phyloP scores from a whole-genome alignment of 2,329 filamentous ascomycete species.

The Paradendryphiella salina region DNA sequence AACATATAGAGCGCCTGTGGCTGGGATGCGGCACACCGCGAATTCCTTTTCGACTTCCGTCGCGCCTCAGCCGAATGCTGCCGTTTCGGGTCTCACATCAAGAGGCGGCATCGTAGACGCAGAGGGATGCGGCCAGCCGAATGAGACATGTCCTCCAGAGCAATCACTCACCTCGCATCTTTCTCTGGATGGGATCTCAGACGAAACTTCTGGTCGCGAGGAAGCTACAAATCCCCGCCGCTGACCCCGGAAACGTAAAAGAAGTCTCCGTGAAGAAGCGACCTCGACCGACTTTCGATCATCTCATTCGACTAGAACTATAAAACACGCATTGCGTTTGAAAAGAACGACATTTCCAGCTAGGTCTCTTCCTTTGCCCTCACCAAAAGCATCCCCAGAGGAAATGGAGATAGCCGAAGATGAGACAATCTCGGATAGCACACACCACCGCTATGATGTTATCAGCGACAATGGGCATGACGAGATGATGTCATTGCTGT shows the following conservation, averaged over 20 bases:
- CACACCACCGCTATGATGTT: background rate
- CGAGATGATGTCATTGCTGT: background rate
- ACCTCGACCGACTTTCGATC: background rate
- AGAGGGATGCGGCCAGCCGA: background rate
- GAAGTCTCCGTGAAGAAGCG: background rate
- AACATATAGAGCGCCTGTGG: background rate
- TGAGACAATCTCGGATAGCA: background rate
- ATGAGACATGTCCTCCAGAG: background rate
- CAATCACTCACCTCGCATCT: background rate
- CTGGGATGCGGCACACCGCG: background rate
- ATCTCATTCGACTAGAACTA: background rate
- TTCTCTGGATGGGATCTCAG: background rate
- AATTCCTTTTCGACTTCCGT: background rate
- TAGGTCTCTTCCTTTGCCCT: background rate
- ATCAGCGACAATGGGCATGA: background rate
- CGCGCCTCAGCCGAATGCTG: background rate
- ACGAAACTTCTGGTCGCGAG: background rate
- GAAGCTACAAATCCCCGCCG: background rate
- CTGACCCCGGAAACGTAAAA: background rate
- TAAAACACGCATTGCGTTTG: background rate
- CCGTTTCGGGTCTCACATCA: too few species aligned
- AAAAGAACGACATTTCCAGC: background rate
- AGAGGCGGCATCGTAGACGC: background rate
- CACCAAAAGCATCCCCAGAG: too few species aligned
- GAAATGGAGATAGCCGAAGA: background rate